Base-by-base conservation (phyloP, 768 basidiomycete species). In the Amanita pallidorosea region DNA sequence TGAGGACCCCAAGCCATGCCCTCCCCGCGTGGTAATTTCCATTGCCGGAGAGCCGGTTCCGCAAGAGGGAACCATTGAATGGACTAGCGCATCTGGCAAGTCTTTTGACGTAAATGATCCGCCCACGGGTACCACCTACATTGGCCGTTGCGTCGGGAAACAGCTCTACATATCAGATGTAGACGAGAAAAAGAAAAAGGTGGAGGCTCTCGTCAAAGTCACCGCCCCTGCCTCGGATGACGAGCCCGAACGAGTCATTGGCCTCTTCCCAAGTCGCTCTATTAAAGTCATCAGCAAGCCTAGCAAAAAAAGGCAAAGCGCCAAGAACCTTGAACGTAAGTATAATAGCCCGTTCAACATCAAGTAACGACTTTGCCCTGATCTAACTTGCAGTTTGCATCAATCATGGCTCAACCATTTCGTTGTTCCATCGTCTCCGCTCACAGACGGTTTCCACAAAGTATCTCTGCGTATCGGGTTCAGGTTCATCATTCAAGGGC, bases 271-370 rank as follows among this genome's bases (percentile, higher is more conserved):
- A 40, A 90, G 88, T 57, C 84, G 87, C 42, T 83, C 93, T n/a
- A 97, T 98, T 74, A 94, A 93, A 66, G 90, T 98, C 60, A 97
- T 98, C 69, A 91, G 88, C 69, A 98, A 97, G 66, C 95, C 95
- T 4, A 91, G 88, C 71, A 96, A 97, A 75, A 96, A 96, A 77
- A 77, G 91, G 58, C 86, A 91, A 66, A 90, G 85, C 62, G 88
- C 86, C 42, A 95, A 95, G 75, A 92, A 90, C 59, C 77, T 91
- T 15, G 89, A 96, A 65, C 70, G 92, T 94, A 63, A 72, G 93
- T 9, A 29, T 8, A 23, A 9, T 76, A 47, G 54, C 45, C 51
- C 57, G 47, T 54, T 20, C 38, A 53, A 45, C 53, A 51, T 51
- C 27, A 53, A 34, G 51, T 31, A 37, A 31, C 42, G 27, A 48